Conservation (phyloP, 2,329 filamentous ascomycete genomes). For the Aspergillus ruber region DNA sequence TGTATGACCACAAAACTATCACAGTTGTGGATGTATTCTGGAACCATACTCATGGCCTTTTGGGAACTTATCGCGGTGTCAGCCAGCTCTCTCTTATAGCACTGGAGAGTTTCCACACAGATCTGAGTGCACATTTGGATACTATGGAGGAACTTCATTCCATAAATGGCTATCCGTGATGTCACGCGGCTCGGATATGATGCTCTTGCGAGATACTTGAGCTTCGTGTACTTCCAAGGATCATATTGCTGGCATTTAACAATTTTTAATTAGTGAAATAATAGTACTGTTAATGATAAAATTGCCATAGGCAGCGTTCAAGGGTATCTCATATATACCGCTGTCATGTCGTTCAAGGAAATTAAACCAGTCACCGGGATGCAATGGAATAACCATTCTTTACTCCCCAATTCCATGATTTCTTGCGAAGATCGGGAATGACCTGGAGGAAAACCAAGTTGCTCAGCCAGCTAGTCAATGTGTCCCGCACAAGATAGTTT, state of each 20-base stretch:
- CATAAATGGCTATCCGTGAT: too few species aligned
- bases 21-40: too few species aligned
- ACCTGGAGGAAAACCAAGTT: conserved; percentile 52
- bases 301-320: conserved; percentile 5
- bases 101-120: too few species aligned
- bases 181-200: too few species aligned
- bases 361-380: background rate
- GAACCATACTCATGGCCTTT: too few species aligned
- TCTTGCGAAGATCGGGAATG: conserved; percentile 51
- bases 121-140: background rate
- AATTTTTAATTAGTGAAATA: conserved; percentile 1
- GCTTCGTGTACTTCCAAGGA: too few species aligned
- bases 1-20: too few species aligned
- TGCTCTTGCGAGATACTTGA: too few species aligned
- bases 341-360: background rate
- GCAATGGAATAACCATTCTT: conserved; percentile 39
- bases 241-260: background rate
- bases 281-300: conserved; percentile 3
- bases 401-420: conserved; percentile 53
- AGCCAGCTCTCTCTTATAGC: too few species aligned
- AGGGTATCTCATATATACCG: conserved; percentile 25
- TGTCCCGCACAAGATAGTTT: conserved; percentile 50
- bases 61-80: too few species aligned
- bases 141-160: too few species aligned
- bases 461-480: conserved; percentile 48